Percentiles rank a stretch among this genome's conserved stretches.
These are phyloP conservation scores for Sarocladium kiliense DNA, from an alignment of 2,329 filamentous ascomycete species.

Conservation along the genomic window DNA sequence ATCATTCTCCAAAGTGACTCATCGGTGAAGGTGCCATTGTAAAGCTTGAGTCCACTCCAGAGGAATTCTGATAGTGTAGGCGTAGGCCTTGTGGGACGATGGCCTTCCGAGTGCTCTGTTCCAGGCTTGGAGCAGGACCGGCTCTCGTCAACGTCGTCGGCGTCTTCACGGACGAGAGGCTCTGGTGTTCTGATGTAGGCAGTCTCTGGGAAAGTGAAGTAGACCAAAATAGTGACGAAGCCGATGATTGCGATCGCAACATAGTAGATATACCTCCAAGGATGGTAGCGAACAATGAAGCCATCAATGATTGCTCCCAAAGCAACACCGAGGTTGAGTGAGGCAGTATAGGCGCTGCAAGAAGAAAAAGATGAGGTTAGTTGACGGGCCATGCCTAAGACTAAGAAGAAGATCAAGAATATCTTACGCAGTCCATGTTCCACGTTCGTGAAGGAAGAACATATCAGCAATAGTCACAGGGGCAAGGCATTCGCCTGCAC, in stretches of 20 bases:
- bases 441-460: constrained; percentile 50
- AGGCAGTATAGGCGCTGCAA: constrained; percentile 28
- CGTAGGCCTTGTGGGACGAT: not conserved
- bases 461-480: constrained; percentile 46
- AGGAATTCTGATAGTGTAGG: constrained; percentile 9
- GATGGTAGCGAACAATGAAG: constrained; percentile 38
- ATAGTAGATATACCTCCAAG: constrained; percentile 45
- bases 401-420: no score
- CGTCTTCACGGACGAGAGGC: constrained; percentile 6
- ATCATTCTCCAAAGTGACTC: not conserved
- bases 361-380: not conserved
- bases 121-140: constrained; percentile 9
- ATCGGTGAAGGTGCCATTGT: constrained; percentile 34
- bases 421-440: constrained; percentile 40
- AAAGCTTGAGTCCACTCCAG: constrained; percentile 29
- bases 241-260: constrained; percentile 41
- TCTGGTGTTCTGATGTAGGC: constrained; percentile 30
- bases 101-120: constrained; percentile 2
- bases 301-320: constrained; percentile 35
- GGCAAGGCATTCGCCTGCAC: constrained; percentile 19
- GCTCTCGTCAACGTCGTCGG: constrained; percentile 5
- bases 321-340: constrained; percentile 31
- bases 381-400: not conserved
- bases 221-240: constrained; percentile 34
- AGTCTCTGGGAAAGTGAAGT: constrained; percentile 50